Evolutionary conservation across 108 stramenopile species (phyloP).

Genomic region (Seminavis robusta): DNA sequence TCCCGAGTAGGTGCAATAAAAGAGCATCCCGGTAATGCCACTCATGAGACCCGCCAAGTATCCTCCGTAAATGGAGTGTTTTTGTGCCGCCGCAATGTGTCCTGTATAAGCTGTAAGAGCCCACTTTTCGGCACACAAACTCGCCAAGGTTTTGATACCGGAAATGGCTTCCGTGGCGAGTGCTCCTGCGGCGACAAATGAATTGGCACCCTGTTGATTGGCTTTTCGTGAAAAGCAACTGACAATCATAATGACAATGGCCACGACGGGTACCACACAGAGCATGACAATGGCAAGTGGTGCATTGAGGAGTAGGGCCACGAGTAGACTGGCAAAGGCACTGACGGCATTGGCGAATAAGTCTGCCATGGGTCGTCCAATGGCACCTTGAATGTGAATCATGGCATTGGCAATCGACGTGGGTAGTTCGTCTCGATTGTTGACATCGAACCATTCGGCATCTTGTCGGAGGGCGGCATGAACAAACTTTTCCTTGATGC

Average conservation of each 20-base stretch:
- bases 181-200: slow-evolving; percentile 25
- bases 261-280: slow-evolving; percentile 35
- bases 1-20: slow-evolving; percentile 30
- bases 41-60: background rate
- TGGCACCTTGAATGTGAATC: slow-evolving; percentile 18
- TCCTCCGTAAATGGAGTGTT: slow-evolving; percentile 7
- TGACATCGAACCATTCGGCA: slow-evolving; percentile 39
- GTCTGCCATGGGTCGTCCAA: slow-evolving; percentile 32
- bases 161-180: slow-evolving; percentile 36
- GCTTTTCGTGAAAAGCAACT: slow-evolving; percentile 33
- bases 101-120: slow-evolving; percentile 20
- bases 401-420: slow-evolving; percentile 26
- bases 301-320: slow-evolving; percentile 32
- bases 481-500: slow-evolving; percentile 50
- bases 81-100: slow-evolving; percentile 23
- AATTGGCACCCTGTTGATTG: slow-evolving; percentile 8
- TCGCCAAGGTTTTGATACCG: slow-evolving; percentile 38
- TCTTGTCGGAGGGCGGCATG: slow-evolving; percentile 45
- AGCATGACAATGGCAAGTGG: no score
- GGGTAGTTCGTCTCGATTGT: slow-evolving; percentile 37
- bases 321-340: slow-evolving; percentile 31
- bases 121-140: slow-evolving; percentile 32
- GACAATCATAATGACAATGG: slow-evolving; percentile 24
- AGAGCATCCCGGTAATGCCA: slow-evolving; percentile 35
- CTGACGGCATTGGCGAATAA: slow-evolving; percentile 28